Conservation (phyloP, 2,329 filamentous ascomycete genomes). For the Colletotrichum aenigma region DNA sequence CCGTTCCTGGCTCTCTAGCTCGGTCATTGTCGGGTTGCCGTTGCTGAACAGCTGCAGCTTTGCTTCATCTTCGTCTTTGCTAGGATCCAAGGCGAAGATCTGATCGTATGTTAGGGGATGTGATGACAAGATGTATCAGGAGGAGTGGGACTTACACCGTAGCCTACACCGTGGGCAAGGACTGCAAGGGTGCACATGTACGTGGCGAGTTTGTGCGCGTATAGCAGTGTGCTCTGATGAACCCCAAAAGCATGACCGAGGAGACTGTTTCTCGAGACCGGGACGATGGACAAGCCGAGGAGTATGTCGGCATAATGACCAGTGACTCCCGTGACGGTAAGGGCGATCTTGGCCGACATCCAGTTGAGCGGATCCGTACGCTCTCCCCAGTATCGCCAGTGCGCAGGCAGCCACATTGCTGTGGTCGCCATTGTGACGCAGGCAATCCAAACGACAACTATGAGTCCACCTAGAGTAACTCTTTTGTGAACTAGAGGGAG, state of each 20-base stretch:
- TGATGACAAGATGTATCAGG: not conserved
- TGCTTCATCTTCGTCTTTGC: not conserved
- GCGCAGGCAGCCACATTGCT: conserved; percentile 8
- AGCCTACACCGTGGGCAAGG: conserved; percentile 10
- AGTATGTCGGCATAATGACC: conserved; percentile 21
- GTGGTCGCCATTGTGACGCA: conserved; percentile 1
- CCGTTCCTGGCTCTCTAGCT: not conserved
- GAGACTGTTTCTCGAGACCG: conserved; percentile 15
- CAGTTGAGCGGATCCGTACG: conserved; percentile 8
- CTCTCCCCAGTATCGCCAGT: conserved; percentile 1
- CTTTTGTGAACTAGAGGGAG: not conserved
- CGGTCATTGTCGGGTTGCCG: conserved; percentile 18
- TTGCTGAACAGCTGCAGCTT: conserved; percentile 8
- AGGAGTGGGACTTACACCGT: conserved; percentile 1
- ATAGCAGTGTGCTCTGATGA: conserved; percentile 20
- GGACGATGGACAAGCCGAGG: conserved; percentile 17
- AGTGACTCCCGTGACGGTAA: conserved; percentile 13
- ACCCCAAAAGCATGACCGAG: conserved; percentile 13
- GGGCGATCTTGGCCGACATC: conserved; percentile 9
- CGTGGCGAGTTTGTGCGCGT: conserved; percentile 6
- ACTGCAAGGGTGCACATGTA: conserved; percentile 1
- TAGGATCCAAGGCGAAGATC: not conserved
- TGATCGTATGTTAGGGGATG: not conserved
- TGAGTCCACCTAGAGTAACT: conserved; percentile 3
- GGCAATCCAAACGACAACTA: conserved; percentile 2